These are phyloP conservation scores for Ulota crispa DNA, from an alignment of 225 moss, liverwort and hornwort species.

Conservation along the genomic window DNA sequence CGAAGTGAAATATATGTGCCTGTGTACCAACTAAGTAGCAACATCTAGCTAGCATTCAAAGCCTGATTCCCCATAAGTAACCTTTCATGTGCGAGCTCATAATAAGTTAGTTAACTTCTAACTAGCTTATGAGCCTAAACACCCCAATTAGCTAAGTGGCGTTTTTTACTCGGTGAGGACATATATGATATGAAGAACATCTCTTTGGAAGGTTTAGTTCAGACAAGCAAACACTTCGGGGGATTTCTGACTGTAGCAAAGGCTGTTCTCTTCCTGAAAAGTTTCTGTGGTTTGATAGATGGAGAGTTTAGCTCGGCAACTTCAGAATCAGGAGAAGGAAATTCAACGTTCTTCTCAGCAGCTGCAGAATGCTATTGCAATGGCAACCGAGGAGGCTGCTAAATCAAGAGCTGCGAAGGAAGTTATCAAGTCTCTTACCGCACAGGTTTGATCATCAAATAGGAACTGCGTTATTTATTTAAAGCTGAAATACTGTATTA, in stretches of 20 bases:
- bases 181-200: neutral
- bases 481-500: neutral
- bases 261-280: neutral
- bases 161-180: neutral
- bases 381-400: conserved; percentile 49
- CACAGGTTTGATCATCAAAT: conserved; percentile 35
- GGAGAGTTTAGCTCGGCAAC: conserved; percentile 38
- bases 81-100: neutral
- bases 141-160: neutral
- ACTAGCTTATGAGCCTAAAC: neutral
- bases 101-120: neutral
- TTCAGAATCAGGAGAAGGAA: conserved; percentile 43
- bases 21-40: neutral
- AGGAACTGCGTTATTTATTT: neutral
- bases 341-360: conserved; percentile 33
- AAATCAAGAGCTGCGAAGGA: conserved; percentile 56
- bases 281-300: conserved; percentile 31
- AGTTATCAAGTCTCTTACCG: conserved; percentile 54
- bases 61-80: neutral
- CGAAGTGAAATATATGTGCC: neutral
- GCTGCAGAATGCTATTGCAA: conserved; percentile 39
- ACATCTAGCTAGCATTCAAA: neutral
- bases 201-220: neutral
- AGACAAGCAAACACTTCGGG: neutral
- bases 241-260: neutral